phyloP scores from a whole-genome alignment of 768 basidiomycete genomes.

The Suillus discolor region DNA sequence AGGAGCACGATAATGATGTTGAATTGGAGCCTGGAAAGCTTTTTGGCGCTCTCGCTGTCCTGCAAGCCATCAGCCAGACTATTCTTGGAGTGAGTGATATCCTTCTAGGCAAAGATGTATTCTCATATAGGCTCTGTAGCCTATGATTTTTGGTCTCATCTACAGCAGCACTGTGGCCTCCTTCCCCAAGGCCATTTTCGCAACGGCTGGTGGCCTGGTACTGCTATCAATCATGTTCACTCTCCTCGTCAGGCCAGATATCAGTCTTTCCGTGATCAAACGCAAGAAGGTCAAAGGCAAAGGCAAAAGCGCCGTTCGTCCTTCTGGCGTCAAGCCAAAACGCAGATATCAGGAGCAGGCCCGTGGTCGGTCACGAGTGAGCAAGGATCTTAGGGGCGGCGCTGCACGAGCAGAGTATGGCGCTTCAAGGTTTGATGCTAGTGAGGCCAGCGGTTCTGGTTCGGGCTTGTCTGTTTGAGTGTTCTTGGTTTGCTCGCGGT shows the following conservation, averaged over 20 bases:
- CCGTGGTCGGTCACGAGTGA: constrained; percentile 34
- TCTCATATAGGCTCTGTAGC: constrained; percentile 44
- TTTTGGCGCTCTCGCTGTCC: constrained; percentile 71
- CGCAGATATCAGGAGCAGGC: constrained; percentile 18
- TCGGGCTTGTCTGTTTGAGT: background rate
- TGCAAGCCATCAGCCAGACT: constrained; percentile 67
- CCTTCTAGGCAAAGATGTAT: background rate
- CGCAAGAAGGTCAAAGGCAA: constrained; percentile 13
- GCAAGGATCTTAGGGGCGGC: constrained; percentile 42
- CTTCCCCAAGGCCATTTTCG: constrained; percentile 72
- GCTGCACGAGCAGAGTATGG: constrained; percentile 27
- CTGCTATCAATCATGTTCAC: constrained; percentile 50
- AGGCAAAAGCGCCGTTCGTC: constrained; percentile 9
- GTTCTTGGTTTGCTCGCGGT: background rate
- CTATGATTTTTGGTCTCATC: constrained; percentile 65
- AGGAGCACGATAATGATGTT: constrained; percentile 19
- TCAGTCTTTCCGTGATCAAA: constrained; percentile 21
- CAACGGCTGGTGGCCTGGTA: constrained; percentile 57
- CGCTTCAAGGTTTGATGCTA: constrained; percentile 12
- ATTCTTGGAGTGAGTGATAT: constrained; percentile 48
- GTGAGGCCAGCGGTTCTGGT: constrained; percentile 13
- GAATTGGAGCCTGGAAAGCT: constrained; percentile 53
- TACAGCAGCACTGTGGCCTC: constrained; percentile 65
- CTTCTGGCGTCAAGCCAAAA: constrained; percentile 13
- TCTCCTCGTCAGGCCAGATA: constrained; percentile 40